phyloP scores from a whole-genome alignment of 495 filamentous ascomycete genomes.

The Lepraria neglecta region DNA sequence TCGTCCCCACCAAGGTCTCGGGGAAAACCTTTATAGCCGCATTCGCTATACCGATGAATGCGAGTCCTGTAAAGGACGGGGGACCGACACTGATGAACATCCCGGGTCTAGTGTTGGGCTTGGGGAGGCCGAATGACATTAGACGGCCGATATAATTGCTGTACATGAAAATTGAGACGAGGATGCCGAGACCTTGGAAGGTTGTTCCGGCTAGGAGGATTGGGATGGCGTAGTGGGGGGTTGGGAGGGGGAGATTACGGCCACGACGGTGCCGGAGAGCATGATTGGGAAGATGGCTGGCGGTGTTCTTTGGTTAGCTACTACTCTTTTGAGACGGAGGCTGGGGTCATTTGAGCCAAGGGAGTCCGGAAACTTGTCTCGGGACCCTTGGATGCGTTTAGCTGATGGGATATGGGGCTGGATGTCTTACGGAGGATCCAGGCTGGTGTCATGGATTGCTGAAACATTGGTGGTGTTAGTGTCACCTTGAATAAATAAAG shows the following conservation, averaged over 20 bases:
- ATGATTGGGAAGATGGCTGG: constrained; percentile 40
- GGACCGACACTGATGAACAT: constrained; percentile 72
- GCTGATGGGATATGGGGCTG: too few relatives aligned
- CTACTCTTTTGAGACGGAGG: too few relatives aligned
- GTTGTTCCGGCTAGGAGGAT: constrained; percentile 42
- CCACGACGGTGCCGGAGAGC: constrained; percentile 44
- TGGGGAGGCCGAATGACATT: constrained; percentile 52
- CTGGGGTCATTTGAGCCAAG: too few relatives aligned
- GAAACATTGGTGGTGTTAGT: constrained; percentile 30
- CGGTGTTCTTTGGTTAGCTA: too few relatives aligned
- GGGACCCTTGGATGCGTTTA: too few relatives aligned
- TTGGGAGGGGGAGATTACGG: constrained; percentile 38
- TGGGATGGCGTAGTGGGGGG: constrained; percentile 37
- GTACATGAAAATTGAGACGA: constrained; percentile 45
- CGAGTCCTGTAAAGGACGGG: constrained; percentile 61
- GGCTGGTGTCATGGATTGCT: constrained; percentile 38
- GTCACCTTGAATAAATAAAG: background rate
- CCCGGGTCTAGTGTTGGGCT: constrained; percentile 46
- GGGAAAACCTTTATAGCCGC: constrained; percentile 38
- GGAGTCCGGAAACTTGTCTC: too few relatives aligned
- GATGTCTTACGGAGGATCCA: constrained; percentile 37
- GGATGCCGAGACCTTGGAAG: constrained; percentile 45
- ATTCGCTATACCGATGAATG: constrained; percentile 58
- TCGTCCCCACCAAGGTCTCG: constrained; percentile 27
- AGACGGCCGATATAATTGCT: constrained; percentile 51